Evolutionary conservation across 1,284 basidiomycete species (phyloP), one percentile per base, ranked within the genome.

Genomic region (Trichosporon inkin): DNA sequence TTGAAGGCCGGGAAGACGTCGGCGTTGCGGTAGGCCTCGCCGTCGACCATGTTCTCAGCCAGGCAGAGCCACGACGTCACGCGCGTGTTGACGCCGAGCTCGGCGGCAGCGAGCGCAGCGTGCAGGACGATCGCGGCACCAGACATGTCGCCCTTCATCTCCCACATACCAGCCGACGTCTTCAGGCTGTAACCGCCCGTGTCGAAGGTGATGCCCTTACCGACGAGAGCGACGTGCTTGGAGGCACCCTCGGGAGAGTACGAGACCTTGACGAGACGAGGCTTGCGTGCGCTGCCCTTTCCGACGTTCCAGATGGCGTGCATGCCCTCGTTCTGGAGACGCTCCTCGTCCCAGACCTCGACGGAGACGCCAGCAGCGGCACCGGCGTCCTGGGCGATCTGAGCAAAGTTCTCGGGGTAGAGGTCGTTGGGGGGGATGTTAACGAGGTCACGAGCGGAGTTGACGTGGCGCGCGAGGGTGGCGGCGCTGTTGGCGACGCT

Each of bases 171-270:
- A 4, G 56, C 24, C 1, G 39, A 24, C 11, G 56, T 36, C 53
- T 61, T 61, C 40, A 61, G 40, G 16, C 52, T 54, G 36, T 51
- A 14, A 7, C 60, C 60, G 32, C 60, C 60, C 1, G 52, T 19
- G 60, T 61, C 60, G 20, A 61, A 61, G 7, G 60, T 61, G 53
- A 57, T 55, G 38, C 60, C 60, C 56, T 61, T 61, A 36, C 60
- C 60, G 38, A 61, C 56, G 10, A 61, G 34, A 8, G 60, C 52
- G 16, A 61, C 22, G 53, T 57, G 60, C 56, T 52, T 60, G 38
- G 38, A 22, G 39, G 44, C 44, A n/a, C 52, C 53, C 8, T 39
- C 41, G 37, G 55, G 55, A 8, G 47, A 51, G 60, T 61, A 61
- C 13, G 60, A 36, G 20, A 61, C 53, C 52, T 57, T 61, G 56